Evolutionary conservation across 2,329 filamentous ascomycete genomes (phyloP), one percentile per base, ranked within the genome.

Genomic region (Clathrospora elynae): DNA sequence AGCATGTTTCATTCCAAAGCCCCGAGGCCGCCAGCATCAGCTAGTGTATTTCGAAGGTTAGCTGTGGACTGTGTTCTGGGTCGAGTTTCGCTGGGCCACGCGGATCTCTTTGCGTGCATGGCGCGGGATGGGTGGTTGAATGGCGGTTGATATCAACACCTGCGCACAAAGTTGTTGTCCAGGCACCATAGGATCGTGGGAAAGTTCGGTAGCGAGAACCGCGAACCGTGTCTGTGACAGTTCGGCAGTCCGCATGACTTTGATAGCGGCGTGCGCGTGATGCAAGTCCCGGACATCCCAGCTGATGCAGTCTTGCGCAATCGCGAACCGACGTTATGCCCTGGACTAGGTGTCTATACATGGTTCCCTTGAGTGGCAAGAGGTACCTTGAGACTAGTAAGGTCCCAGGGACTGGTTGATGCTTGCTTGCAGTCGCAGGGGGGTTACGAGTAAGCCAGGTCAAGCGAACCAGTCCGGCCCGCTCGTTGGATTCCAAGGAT

Each of bases 231-330:
- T 42, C 22, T 46, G 22, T 28, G 43, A 41, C 26, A 18, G 37
- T 42, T 46, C 29, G 43, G 38, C 37, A 22, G 37, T 16, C 12
- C 31, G 43, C 38, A 26, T 37, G 25, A 16, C 7, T 34, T 49
- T 41, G 28, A 23, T 24, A 39, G 30, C 46, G 34, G 32, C 31
- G 36, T 35, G 31, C 17, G 17, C 12, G 29, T 32, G 18, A 29
- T 40, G 25, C 8, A 32, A 34, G 30, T 25, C 34, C 33, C 31
- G 39, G 35, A 37, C 39, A 34, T 35, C 8, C 44, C 44, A 25
- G 41, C 17, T 23, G 25, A 42, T 35, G 39, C 35, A 36, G 17
- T 34, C 33, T 61, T 61, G 57, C 57, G 57, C 55, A 61, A 61
- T 58, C 43, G 51, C 44, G 34, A 43, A 57, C 55, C 48, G 50